Evolutionary conservation across 192 early-diverging fungal species (phyloP).

Genomic region (Coemansia sp.): DNA sequence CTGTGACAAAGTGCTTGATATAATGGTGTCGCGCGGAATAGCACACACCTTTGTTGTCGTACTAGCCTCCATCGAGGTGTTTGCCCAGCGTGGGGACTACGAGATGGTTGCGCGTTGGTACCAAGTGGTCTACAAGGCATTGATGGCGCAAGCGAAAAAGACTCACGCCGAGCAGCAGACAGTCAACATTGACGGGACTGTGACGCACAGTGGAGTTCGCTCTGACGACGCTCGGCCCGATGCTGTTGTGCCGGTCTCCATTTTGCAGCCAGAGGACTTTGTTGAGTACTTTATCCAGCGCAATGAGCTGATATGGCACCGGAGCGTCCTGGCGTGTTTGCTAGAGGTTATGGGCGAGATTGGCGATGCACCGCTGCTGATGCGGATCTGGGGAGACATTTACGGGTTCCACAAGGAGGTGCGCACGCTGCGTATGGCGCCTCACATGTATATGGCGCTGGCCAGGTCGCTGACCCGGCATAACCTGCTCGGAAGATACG

Average conservation of each 20-base stretch:
- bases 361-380: slow-evolving; percentile 16
- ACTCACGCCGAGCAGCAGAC: slow-evolving; percentile 4
- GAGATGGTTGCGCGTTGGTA: slow-evolving; percentile 45
- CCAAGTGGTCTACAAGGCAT: slow-evolving; percentile 19
- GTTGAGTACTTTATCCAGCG: slow-evolving; percentile 21
- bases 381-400: slow-evolving; percentile 40
- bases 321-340: slow-evolving; percentile 19
- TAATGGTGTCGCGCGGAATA: slow-evolving; percentile 18
- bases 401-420: slow-evolving; percentile 12
- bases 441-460: slow-evolving; percentile 40
- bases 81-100: slow-evolving; percentile 25
- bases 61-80: slow-evolving; percentile 32
- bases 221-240: not conserved
- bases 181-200: slow-evolving; percentile 17
- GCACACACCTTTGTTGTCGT: slow-evolving; percentile 19
- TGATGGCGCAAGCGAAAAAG: slow-evolving; percentile 15
- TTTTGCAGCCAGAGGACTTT: slow-evolving; percentile 31
- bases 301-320: slow-evolving; percentile 46
- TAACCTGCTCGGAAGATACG: slow-evolving; percentile 16
- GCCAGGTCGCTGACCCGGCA: slow-evolving; percentile 41
- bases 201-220: not conserved
- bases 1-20: slow-evolving; percentile 24
- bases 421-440: slow-evolving; percentile 28
- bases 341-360: slow-evolving; percentile 33
- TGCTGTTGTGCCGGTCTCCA: not conserved